Evolutionary conservation across 2,329 filamentous ascomycete species (phyloP), one percentile per base, ranked within the genome.

Genomic region (Polychaeton citri): DNA sequence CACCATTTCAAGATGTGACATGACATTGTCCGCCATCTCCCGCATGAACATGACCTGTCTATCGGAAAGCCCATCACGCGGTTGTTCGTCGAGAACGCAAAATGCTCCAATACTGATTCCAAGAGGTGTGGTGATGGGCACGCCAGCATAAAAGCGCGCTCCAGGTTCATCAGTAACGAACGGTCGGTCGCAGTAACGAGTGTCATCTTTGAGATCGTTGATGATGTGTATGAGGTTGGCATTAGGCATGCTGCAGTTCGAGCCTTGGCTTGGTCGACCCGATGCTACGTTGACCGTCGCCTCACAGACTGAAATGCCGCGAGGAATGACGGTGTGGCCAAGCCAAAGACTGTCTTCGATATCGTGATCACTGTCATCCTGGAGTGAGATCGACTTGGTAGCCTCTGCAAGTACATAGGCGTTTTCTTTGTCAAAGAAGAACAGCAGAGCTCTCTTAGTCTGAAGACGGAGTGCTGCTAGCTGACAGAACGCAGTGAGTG

Each of bases 91-190:
- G 2, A 74, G 58, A 2, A 79, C 66, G 30, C 69, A 67, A 38
- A 75, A 72, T n/a, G 64, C 66, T 10, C 76, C 76, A 38, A 81
- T 72, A 34, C 65, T 65, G 44, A 71, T 67, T 19, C 70, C 66
- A 21, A 65, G 68, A 1, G 66, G 66, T 3, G 71, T 74, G 13
- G 67, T 65, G 17, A 59, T 44, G 3, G 56, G 55, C 8, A 58
- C 54, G 2, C 56, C 56, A 15, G 45, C 46, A 36, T 58, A 59
- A 39, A 53, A 55, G 10, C 40, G 35, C n/a, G 35, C 40, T 5
- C 30, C 30, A 3, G 40, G 38, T 6, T 36, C 30, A 17, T 36
- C 37, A 12, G 5, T 24, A 6, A 42, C 37, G 31, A 37, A 42
- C 12, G 37, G 35, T 19, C 33, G 16, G 6, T 40, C 19, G 16